These are phyloP conservation scores for Ganoderma resinaceum DNA, from an alignment of 1,284 basidiomycete species.

Conservation along the genomic window DNA sequence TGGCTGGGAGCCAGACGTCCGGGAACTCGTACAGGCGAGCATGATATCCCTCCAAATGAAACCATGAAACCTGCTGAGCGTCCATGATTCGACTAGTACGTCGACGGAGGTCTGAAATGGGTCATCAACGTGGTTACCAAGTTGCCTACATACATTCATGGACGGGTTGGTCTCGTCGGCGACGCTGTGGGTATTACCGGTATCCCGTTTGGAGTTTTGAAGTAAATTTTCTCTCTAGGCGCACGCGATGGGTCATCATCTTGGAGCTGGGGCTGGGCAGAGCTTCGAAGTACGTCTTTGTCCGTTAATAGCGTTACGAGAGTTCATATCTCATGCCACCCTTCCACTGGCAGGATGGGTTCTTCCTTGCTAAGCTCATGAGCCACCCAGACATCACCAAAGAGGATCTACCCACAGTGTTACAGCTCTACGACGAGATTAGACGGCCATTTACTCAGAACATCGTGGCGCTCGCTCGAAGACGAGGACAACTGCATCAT, in stretches of 20 bases:
- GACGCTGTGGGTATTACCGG: constrained; percentile 38
- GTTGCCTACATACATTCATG: constrained; percentile 34
- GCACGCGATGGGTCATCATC: constrained; percentile 40
- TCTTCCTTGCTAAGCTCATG: constrained; percentile 16
- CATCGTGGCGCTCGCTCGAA: constrained; percentile 8
- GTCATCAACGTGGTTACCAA: constrained; percentile 34
- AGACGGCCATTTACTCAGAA: constrained; percentile 18
- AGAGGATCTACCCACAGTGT: not conserved
- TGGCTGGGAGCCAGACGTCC: constrained; percentile 40
- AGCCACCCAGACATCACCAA: constrained; percentile 5
- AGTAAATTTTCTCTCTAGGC: constrained; percentile 1
- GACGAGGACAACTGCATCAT: constrained; percentile 17
- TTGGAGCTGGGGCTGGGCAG: constrained; percentile 47
- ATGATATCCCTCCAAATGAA: not conserved
- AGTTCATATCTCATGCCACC: not conserved
- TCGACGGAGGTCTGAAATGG: constrained; percentile 31
- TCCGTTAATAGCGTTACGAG: not conserved
- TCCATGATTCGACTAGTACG: constrained; percentile 27
- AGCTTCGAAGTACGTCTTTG: constrained; percentile 41
- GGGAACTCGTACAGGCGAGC: constrained; percentile 22
- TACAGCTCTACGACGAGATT: constrained; percentile 19
- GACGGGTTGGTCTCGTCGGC: constrained; percentile 37
- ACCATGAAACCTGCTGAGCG: constrained; percentile 38
- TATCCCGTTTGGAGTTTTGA: not conserved
- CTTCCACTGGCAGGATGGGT: constrained; percentile 6